Evolutionary conservation across 768 basidiomycete genomes (phyloP).

Genomic region (Rhizopogon roseolus): DNA sequence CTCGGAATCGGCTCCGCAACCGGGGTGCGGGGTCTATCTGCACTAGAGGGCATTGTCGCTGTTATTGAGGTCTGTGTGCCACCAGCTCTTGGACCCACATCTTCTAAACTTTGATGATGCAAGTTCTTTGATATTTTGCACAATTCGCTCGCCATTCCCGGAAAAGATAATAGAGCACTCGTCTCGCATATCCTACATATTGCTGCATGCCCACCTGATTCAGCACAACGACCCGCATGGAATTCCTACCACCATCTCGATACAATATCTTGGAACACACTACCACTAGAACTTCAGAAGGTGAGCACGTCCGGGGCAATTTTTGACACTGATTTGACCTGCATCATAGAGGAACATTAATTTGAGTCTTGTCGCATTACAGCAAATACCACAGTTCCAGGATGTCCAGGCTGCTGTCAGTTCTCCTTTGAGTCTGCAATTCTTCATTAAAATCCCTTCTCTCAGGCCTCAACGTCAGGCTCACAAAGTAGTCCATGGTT

Average conservation of each 20-base stretch:
- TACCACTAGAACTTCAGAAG: constrained; percentile 60
- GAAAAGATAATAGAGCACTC: constrained; percentile 22
- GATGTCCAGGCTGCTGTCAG: constrained; percentile 49
- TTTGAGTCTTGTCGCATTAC: constrained; percentile 46
- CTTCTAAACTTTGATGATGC: constrained; percentile 33
- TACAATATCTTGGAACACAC: constrained; percentile 50
- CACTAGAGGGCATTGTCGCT: constrained; percentile 66
- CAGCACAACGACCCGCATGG: constrained; percentile 46
- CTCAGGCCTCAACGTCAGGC: constrained; percentile 30
- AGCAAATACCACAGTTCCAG: constrained; percentile 41
- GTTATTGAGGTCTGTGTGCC: constrained; percentile 53
- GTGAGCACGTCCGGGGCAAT: constrained; percentile 25
- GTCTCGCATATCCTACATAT: constrained; percentile 56
- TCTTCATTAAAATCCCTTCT: neutral
- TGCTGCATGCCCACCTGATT: constrained; percentile 53
- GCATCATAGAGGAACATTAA: constrained; percentile 51
- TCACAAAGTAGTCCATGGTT: constrained; percentile 51
- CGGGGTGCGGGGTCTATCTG: constrained; percentile 52
- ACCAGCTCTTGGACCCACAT: neutral
- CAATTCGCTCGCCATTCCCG: constrained; percentile 10
- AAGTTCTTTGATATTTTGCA: constrained; percentile 36
- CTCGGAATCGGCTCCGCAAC: constrained; percentile 56
- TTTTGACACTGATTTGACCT: neutral
- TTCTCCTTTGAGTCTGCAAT: neutral
- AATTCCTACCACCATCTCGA: constrained; percentile 48